Evolutionary conservation across 805 yeast genomes (phyloP), one percentile per base, ranked within the genome.

Genomic region (Wickerhamiella shivajii): DNA sequence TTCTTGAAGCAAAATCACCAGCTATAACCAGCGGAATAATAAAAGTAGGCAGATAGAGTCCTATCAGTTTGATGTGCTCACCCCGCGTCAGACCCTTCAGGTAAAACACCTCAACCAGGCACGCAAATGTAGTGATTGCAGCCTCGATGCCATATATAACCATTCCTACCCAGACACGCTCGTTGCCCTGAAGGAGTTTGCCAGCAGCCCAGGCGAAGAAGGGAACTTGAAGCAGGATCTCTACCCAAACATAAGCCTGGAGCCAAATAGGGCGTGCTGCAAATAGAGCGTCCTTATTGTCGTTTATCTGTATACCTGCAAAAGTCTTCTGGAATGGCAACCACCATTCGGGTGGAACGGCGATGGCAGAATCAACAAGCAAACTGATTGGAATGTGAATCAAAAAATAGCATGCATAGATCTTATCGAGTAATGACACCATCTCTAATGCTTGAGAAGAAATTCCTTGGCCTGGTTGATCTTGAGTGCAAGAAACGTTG

Each of bases 401-500:
- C 2, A 76, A 40, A 45, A 51, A 55, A 39, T 53, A 55, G 11
- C 36, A 41, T 3, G 46, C 43, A 35, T 55, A 55, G 39, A 52
- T 32, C 23, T 11, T 19, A 29, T 49, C 53, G 12, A 26, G 32
- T n/a, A n/a, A n/a, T n/a, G n/a, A n/a, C n/a, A n/a, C n/a, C 33
- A 36, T 35, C 29, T n/a, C n/a, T n/a, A n/a, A n/a, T n/a, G n/a
- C n/a, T n/a, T n/a, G n/a, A n/a, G n/a, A n/a, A n/a, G n/a, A n/a
- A n/a, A n/a, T n/a, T n/a, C n/a, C 27, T 25, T 31, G 15, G 34
- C 34, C 59, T 85, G 93, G 52, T 84, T 84, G 39, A 84, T 77
- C 61, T 85, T 84, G 38, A 85, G 74, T 33, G 95, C 93, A 53
- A 84, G 54, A 47, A 68, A 81, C 22, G 92, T 79, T 10, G 92